Conservation (phyloP, 2,329 filamentous ascomycete species). For the Ceratocystiopsis minuta region DNA sequence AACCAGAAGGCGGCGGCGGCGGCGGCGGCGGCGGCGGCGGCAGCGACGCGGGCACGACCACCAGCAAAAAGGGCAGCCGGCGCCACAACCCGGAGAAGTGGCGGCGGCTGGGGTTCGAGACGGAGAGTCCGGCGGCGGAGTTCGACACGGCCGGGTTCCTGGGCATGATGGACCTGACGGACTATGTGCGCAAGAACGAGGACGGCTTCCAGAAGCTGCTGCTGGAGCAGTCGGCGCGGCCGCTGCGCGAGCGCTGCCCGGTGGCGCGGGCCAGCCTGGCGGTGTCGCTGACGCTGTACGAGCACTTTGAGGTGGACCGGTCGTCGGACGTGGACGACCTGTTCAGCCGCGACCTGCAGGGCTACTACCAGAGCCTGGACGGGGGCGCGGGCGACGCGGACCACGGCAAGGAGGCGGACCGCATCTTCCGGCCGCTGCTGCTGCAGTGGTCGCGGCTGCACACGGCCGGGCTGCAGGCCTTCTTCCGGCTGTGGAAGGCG, state of each 20-base stretch:
- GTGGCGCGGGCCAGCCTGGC: conserved; percentile 73
- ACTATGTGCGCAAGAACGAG: conserved; percentile 79
- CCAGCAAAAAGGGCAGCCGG: conserved; percentile 36
- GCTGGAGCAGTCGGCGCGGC: conserved; percentile 67
- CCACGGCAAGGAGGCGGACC: conserved; percentile 49
- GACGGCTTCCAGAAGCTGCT: conserved; percentile 85
- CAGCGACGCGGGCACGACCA: conserved; percentile 17
- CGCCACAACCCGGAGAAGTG: conserved; percentile 81
- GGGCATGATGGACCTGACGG: conserved; percentile 92
- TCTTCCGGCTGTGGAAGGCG: conserved; percentile 83
- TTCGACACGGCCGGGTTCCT: conserved; percentile 77
- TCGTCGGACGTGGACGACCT: conserved; percentile 60
- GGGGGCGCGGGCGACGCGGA: conserved; percentile 22
- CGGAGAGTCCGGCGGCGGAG: conserved; percentile 70
- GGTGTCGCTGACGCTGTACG: conserved; percentile 75
- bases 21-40: conserved; percentile 14
- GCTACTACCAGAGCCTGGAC: conserved; percentile 60
- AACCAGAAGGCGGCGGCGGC: conserved; percentile 14
- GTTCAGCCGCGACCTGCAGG: conserved; percentile 25
- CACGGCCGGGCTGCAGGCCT: conserved; percentile 66
- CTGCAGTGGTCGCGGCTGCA: conserved; percentile 89
- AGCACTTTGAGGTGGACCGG: conserved; percentile 88
- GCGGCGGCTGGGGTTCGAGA: conserved; percentile 79
- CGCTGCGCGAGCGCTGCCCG: conserved; percentile 59
- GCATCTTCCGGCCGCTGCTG: conserved; percentile 68